Base-by-base conservation (phyloP, 192 early-diverging fungal species). In the Entomortierella parvispora region DNA sequence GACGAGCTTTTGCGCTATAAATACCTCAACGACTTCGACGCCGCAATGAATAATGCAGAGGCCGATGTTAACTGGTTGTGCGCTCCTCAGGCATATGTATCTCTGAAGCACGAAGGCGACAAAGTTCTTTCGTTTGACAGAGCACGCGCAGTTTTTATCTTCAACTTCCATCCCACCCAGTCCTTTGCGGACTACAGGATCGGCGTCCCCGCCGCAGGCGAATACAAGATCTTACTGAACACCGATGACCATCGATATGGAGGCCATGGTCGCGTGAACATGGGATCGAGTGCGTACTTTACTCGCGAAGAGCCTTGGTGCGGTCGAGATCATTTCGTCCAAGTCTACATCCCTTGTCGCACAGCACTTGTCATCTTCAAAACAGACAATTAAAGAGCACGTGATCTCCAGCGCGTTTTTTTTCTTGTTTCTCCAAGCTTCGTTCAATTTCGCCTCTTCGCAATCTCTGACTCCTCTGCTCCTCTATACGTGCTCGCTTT, bases 121-220 rank as follows among this genome's bases (percentile, higher is more conserved):
- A 99, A 97, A 80, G 84, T 99, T 22, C 85, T 99, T 64, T 93
- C 85, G 11, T 97, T 96, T 87, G 97, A 99, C 81, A 91, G 95
- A 45, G 95, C 89, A 45, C 83, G 88, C 51, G 86, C 95, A 44
- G 56, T 99, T 48, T 97, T 95, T 82, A 87, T 97, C 61, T 97
- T 99, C 88, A 99, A 99, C 80, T 97, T 97, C 84, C 92, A 99
- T 72, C 93, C 94, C 14, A 92, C 90, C 43, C 68, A 94, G 46
- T 93, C 91, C 23, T 97, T 89, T 71, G 70, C 88, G 6, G 96
- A 97, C 80, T 99, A 99, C 75, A 87, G 91, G 50, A 79, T 99
- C 12, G 96, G 96, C 33, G 85, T 86, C 2, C 84, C 84, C 12
- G 84, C 82, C 79, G 53, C 88, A 0, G 95, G 95, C 53, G 76